phyloP scores from a whole-genome alignment of 176 grass and related monocot genomes.

The Puya raimondii region DNA sequence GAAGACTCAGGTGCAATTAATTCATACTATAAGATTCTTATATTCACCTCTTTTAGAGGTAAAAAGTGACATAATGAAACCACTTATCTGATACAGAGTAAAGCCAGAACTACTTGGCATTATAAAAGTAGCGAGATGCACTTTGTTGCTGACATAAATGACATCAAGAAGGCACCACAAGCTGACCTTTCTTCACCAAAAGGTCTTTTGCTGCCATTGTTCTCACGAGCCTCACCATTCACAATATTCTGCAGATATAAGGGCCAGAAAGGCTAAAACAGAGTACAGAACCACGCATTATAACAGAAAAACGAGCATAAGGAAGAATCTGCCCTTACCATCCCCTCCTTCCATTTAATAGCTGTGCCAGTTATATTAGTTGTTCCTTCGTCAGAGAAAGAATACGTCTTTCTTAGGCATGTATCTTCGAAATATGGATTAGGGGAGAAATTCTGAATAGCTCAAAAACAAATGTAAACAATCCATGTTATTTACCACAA shows the following conservation, averaged over 20 bases:
- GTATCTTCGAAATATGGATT: constrained; percentile 83
- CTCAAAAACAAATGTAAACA: constrained; percentile 4
- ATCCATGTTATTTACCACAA: neutral
- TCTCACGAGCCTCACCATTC: constrained; percentile 47
- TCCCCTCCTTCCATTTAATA: constrained; percentile 80
- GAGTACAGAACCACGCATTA: constrained; percentile 4
- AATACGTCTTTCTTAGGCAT: constrained; percentile 52
- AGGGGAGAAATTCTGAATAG: constrained; percentile 46
- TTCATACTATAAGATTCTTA: too few relatives aligned
- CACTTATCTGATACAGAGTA: too few relatives aligned
- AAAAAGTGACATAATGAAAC: too few relatives aligned
- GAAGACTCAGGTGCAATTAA: too few relatives aligned
- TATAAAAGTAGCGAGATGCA: too few relatives aligned
- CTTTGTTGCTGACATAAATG: too few relatives aligned
- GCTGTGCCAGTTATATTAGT: constrained; percentile 48
- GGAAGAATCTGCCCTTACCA: constrained; percentile 33
- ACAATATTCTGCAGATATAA: constrained; percentile 39
- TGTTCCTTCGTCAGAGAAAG: constrained; percentile 51
- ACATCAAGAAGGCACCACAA: neutral
- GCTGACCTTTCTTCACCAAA: constrained; percentile 82
- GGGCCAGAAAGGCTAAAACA: constrained; percentile 22
- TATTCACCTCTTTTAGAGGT: too few relatives aligned
- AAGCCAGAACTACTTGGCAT: too few relatives aligned
- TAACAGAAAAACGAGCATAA: neutral
- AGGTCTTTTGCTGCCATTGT: constrained; percentile 69